Evolutionary conservation across 2,329 filamentous ascomycete species (phyloP).

Genomic region (Apiospora arundinis): DNA sequence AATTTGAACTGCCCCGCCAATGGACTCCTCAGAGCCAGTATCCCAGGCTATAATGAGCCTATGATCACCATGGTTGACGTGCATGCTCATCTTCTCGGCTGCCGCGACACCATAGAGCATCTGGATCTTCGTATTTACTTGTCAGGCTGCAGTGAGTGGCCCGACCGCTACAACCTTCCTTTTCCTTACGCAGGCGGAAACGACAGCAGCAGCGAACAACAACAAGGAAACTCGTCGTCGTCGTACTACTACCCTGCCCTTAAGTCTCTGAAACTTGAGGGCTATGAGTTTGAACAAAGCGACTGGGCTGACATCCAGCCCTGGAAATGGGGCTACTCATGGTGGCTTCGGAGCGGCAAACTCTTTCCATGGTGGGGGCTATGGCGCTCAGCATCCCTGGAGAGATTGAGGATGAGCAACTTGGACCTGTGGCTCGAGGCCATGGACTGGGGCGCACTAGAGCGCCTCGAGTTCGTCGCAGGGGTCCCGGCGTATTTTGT

Average conservation of each 20-base stretch:
- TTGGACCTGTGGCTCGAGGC: conserved; percentile 23
- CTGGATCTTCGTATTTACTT: background rate
- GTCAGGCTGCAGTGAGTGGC: background rate
- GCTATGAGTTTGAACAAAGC: background rate
- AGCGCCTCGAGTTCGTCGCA: conserved; percentile 7
- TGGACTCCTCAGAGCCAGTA: background rate
- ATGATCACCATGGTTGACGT: background rate
- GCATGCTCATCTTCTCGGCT: background rate
- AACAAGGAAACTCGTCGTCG: background rate
- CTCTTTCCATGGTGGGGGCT: background rate
- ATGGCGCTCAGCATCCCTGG: background rate
- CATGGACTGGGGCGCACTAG: conserved; percentile 20
- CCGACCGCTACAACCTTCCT: background rate
- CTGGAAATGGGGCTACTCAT: background rate
- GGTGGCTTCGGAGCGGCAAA: background rate
- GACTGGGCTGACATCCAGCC: background rate
- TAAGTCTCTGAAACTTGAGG: background rate
- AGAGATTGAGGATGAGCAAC: background rate
- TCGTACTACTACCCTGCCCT: background rate
- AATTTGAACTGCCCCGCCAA: background rate
- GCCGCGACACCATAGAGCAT: background rate
- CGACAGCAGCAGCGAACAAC: background rate
- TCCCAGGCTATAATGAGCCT: background rate
- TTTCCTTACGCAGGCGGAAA: background rate
- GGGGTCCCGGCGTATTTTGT: background rate